phyloP scores from a whole-genome alignment of 2,329 filamentous ascomycete species.

The Calonectria ilicicola region DNA sequence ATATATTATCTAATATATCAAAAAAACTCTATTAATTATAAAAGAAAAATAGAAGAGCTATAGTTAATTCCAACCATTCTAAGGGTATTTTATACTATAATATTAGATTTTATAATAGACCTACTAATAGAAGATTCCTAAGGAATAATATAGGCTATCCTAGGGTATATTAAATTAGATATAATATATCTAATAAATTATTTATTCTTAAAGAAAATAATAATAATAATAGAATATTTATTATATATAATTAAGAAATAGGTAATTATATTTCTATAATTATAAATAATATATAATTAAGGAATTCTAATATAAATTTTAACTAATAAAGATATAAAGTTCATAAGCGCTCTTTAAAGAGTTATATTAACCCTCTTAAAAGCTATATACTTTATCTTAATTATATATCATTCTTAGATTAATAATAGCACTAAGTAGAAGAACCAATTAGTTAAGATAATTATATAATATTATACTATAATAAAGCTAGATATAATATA shows the following conservation, averaged over 20 bases:
- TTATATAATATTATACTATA: background rate
- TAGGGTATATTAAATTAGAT: background rate
- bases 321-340: background rate
- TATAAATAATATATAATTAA: background rate
- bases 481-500: background rate
- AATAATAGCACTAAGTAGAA: background rate
- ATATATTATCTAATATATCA: background rate
- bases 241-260: background rate
- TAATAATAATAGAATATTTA: background rate
- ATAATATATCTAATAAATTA: background rate
- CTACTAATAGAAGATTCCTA: background rate
- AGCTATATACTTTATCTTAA: no score
- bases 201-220: background rate
- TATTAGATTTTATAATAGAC: background rate
- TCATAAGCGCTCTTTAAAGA: background rate
- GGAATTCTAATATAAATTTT: background rate
- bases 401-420: no score
- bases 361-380: no score
- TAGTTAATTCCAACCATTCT: background rate
- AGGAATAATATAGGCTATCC: background rate
- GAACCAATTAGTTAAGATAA: background rate
- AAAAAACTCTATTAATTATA: background rate
- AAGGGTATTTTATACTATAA: background rate
- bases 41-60: background rate
- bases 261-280: background rate